These are phyloP conservation scores for Biscutella laevigata DNA, from an alignment of 441 rosid species.

Conservation along the genomic window DNA sequence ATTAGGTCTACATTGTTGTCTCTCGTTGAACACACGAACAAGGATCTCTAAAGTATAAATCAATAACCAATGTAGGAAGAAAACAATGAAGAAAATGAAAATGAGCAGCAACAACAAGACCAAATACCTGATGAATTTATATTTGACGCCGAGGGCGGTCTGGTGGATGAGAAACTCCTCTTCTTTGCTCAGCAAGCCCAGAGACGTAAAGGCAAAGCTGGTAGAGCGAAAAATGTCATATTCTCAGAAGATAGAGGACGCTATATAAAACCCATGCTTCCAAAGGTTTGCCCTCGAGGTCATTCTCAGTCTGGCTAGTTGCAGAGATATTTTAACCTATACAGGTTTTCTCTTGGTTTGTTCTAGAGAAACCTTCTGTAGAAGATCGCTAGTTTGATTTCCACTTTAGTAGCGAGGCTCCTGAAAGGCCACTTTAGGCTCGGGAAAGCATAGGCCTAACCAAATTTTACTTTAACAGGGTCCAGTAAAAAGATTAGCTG, in stretches of 20 bases:
- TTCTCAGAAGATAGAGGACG: conserved; percentile 98
- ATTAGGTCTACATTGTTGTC: background rate
- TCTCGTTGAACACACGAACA: background rate
- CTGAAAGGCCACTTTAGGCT: background rate
- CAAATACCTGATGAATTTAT: conserved; percentile 96
- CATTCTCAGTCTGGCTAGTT: conserved; percentile 6
- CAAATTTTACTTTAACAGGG: conserved; percentile 42
- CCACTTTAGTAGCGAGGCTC: background rate
- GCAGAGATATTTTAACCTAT: background rate
- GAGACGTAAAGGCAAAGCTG: conserved; percentile 87
- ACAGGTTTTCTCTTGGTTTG: background rate
- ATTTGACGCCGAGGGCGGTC: conserved; percentile 97
- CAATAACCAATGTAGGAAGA: conserved; percentile 31
- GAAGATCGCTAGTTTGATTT: background rate
- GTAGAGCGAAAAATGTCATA: conserved; percentile 95
- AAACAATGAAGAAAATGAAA: conserved; percentile 35
- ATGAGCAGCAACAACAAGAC: conserved; percentile 87
- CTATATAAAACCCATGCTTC: conserved; percentile 95
- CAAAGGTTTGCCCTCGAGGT: conserved; percentile 51
- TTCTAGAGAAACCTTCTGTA: conserved; percentile 4
- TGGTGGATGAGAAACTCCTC: conserved; percentile 96
- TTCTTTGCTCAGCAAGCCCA: conserved; percentile 98
- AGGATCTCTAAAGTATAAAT: conserved; percentile 11
- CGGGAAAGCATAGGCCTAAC: background rate
- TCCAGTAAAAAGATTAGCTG: conserved; percentile 89